Percentiles rank a stretch among this genome's conserved stretches.
These are phyloP conservation scores for Corchorus capsularis DNA, from an alignment of 345 rosid species.

Conservation along the genomic window DNA sequence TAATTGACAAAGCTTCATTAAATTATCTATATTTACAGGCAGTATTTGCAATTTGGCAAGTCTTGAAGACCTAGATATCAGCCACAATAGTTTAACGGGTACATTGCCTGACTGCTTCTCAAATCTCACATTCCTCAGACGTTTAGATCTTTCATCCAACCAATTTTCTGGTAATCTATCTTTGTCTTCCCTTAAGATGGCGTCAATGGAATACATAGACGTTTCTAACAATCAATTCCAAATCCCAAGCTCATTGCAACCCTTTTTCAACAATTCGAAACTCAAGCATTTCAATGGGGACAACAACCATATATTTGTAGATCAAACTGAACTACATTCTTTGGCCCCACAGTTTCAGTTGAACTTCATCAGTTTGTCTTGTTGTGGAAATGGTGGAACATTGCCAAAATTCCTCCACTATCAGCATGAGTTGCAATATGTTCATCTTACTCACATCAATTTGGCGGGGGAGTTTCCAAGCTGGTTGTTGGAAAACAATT, in stretches of 20 bases:
- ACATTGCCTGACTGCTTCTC: slow-evolving; percentile 8
- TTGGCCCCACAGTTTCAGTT: slow-evolving; percentile 10
- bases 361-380: neutral
- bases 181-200: neutral
- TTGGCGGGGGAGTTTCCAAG: slow-evolving; percentile 23
- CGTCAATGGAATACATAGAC: neutral
- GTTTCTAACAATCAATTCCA: slow-evolving; percentile 20
- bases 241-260: neutral
- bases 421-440: neutral
- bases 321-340: neutral
- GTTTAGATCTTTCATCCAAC: neutral
- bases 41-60: slow-evolving; percentile 16
- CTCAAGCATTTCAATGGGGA: neutral
- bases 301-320: neutral
- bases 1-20: too few relatives aligned
- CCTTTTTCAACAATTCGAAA: slow-evolving; percentile 25
- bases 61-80: slow-evolving; percentile 6
- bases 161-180: slow-evolving; percentile 17
- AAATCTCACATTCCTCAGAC: neutral
- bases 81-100: neutral
- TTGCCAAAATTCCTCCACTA: slow-evolving; percentile 27
- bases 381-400: neutral
- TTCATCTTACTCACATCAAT: neutral
- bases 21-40: too few relatives aligned
- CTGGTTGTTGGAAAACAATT: slow-evolving; percentile 38